These are phyloP conservation scores for Hygrocybe coccinea DNA, from an alignment of 768 basidiomycete genomes.

Conservation along the genomic window DNA sequence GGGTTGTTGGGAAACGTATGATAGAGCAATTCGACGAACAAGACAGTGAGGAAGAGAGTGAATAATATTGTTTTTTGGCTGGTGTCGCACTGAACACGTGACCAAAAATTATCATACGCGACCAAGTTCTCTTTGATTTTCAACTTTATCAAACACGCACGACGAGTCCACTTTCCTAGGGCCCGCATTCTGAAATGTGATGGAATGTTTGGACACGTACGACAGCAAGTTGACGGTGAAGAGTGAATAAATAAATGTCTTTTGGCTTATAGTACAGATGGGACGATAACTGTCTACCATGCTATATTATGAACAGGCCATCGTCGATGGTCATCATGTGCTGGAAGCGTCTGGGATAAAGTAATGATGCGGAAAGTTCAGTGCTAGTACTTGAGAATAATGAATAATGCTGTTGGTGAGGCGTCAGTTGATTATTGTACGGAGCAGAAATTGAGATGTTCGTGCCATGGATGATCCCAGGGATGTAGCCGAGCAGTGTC, in stretches of 20 bases:
- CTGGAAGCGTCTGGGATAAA: not conserved
- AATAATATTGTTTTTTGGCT: conserved; percentile 1
- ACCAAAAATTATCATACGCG: too few relatives aligned
- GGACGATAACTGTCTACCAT: too few relatives aligned
- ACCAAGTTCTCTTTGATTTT: too few relatives aligned
- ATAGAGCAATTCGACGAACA: conserved; percentile 80
- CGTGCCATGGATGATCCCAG: conserved; percentile 71
- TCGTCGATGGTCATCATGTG: not conserved
- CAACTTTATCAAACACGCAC: too few relatives aligned
- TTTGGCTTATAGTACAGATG: not conserved
- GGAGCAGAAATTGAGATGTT: not conserved
- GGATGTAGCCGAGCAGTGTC: conserved; percentile 67
- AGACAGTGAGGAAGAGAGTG: conserved; percentile 40
- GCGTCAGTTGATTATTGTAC: conserved; percentile 11
- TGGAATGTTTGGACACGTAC: too few relatives aligned
- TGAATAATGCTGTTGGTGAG: conserved; percentile 59
- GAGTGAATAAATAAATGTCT: conserved; percentile 5
- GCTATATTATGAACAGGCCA: not conserved
- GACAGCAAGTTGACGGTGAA: too few relatives aligned
- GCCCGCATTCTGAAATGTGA: too few relatives aligned
- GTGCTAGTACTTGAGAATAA: conserved; percentile 69
- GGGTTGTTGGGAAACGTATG: conserved; percentile 67
- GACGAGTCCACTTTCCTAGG: too few relatives aligned
- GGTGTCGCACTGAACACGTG: too few relatives aligned
- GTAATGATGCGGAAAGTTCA: not conserved